Conservation (phyloP, 2,329 filamentous ascomycete genomes). For the Zymoseptoria crescenta region DNA sequence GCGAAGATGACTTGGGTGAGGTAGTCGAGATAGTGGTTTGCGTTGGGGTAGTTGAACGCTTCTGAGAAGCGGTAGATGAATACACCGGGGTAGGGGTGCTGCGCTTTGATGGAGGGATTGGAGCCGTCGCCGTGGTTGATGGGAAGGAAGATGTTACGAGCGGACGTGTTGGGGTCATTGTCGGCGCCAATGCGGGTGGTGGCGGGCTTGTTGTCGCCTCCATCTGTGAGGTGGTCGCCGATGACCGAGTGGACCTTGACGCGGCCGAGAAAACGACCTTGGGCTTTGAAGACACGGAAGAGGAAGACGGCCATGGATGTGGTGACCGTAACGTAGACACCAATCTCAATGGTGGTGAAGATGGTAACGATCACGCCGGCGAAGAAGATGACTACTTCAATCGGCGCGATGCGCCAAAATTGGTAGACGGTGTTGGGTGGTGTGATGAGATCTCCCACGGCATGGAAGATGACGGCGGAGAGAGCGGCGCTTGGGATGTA, state of each 20-base stretch:
- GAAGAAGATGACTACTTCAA: slow-evolving; percentile 90
- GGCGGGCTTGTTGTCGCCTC: slow-evolving; percentile 42
- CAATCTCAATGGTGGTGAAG: slow-evolving; percentile 82
- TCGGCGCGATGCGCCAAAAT: slow-evolving; percentile 87
- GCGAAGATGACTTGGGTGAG: slow-evolving; percentile 38
- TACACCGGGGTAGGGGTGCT: slow-evolving; percentile 78
- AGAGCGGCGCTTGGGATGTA: slow-evolving; percentile 81
- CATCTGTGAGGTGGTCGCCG: slow-evolving; percentile 63
- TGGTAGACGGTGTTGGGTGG: slow-evolving; percentile 86
- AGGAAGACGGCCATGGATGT: slow-evolving; percentile 71
- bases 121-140: slow-evolving; percentile 82
- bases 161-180: slow-evolving; percentile 42
- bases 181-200: slow-evolving; percentile 22
- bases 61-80: slow-evolving; percentile 95
- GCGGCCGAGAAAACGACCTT: slow-evolving; percentile 74
- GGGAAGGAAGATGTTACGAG: slow-evolving; percentile 78
- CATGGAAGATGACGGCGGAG: slow-evolving; percentile 88
- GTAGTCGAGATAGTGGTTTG: slow-evolving; percentile 78
- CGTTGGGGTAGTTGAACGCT: slow-evolving; percentile 94
- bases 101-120: slow-evolving; percentile 73
- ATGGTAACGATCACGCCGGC: slow-evolving; percentile 83
- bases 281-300: slow-evolving; percentile 74
- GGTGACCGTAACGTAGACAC: slow-evolving; percentile 79
- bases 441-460: slow-evolving; percentile 86
- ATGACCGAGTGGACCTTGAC: slow-evolving; percentile 79